phyloP scores from a whole-genome alignment of 768 basidiomycete genomes.

The Pleurotus djamor region DNA sequence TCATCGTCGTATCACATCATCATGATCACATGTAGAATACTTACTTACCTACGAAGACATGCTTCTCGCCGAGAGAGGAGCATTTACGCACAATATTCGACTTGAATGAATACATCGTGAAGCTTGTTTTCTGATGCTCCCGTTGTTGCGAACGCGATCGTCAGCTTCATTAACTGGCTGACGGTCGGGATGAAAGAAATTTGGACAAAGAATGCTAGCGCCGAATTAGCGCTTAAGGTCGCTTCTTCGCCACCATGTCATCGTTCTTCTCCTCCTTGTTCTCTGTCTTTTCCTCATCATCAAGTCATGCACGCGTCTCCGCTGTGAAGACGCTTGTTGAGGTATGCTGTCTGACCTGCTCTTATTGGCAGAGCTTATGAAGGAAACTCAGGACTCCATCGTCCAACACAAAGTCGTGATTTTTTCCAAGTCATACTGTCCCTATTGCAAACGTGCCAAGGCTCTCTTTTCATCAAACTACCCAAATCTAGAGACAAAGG shows the following conservation, averaged over 20 bases:
- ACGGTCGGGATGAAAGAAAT: too few relatives aligned
- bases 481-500: conserved; percentile 19
- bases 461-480: conserved; percentile 22
- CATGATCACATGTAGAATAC: too few relatives aligned
- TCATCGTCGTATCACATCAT: too few relatives aligned
- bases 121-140: too few relatives aligned
- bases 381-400: conserved; percentile 27
- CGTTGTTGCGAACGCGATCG: too few relatives aligned
- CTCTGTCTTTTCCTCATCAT: neutral
- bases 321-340: neutral
- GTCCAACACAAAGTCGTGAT: conserved; percentile 34
- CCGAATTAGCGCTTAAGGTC: too few relatives aligned
- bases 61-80: too few relatives aligned
- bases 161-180: too few relatives aligned
- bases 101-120: too few relatives aligned
- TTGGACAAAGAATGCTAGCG: too few relatives aligned
- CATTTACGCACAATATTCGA: too few relatives aligned
- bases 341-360: neutral
- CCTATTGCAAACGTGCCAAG: conserved; percentile 35
- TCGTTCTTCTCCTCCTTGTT: neutral
- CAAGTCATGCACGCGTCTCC: neutral
- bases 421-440: conserved; percentile 42
- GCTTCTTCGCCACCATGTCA: neutral
- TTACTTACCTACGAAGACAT: too few relatives aligned
- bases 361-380: neutral